phyloP scores from a whole-genome alignment of 306 rosid genomes.

The Corylus avellana region DNA sequence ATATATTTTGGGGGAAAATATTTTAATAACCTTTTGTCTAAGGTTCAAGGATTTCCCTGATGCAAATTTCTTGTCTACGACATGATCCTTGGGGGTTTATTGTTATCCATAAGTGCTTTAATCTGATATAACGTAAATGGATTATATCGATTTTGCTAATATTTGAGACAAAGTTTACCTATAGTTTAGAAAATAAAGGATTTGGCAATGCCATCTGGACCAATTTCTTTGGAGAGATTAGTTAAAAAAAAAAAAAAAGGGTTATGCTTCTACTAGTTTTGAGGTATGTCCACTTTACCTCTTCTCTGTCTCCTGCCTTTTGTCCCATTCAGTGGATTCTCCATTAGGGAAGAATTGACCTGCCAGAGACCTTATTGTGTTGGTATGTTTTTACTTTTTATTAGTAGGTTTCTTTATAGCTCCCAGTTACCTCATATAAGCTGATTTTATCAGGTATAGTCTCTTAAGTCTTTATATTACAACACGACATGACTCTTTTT shows the following conservation, averaged over 20 bases:
- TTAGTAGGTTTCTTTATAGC: not conserved
- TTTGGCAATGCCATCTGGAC: not conserved
- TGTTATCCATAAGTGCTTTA: not conserved
- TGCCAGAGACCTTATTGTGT: not conserved
- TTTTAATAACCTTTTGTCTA: conserved; percentile 1
- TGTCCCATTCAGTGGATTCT: not conserved
- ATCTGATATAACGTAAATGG: not conserved
- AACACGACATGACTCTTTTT: not conserved
- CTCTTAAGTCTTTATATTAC: not conserved
- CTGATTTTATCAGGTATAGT: not conserved
- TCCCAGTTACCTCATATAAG: not conserved
- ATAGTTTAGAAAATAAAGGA: not conserved
- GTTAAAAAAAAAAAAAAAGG: not conserved
- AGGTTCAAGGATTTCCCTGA: not conserved
- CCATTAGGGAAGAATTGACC: not conserved
- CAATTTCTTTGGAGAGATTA: not conserved
- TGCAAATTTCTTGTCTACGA: not conserved
- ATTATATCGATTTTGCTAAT: not conserved
- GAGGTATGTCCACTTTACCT: not conserved
- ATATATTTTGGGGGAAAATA: not conserved
- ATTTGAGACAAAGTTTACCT: not conserved
- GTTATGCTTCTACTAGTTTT: not conserved
- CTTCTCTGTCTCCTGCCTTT: not conserved
- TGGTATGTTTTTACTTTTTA: not conserved
- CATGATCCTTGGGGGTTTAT: not conserved